A percentile compares a stretch with the other conserved stretches of the same genome.
These are phyloP conservation scores for Botrytis medusae DNA, from an alignment of 2,329 filamentous ascomycete genomes.

Conservation along the genomic window DNA sequence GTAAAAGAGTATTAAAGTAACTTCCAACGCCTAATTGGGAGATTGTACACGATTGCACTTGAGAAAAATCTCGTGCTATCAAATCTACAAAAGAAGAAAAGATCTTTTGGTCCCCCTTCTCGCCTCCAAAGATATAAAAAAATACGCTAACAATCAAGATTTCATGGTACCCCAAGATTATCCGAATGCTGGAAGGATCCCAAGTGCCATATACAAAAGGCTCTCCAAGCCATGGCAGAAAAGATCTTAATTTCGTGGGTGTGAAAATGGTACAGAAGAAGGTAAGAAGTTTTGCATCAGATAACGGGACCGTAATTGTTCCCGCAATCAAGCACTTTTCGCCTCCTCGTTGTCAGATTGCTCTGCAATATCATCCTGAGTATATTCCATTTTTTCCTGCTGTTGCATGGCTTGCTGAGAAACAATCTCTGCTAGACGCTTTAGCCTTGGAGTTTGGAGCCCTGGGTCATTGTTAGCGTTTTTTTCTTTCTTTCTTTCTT, in stretches of 20 bases:
- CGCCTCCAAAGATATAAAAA: slow-evolving; percentile 14
- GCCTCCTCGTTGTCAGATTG: slow-evolving; percentile 41
- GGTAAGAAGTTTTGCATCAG: slow-evolving; percentile 30
- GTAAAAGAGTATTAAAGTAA: slow-evolving; percentile 19
- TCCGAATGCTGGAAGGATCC: slow-evolving; percentile 19
- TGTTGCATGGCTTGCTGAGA: slow-evolving; percentile 95
- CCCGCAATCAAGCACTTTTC: slow-evolving; percentile 34
- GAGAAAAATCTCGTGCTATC: slow-evolving; percentile 6
- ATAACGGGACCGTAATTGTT: not conserved
- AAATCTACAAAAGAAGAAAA: slow-evolving; percentile 17
- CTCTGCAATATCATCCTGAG: slow-evolving; percentile 49
- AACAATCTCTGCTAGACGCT: slow-evolving; percentile 97
- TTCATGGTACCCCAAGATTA: slow-evolving; percentile 17
- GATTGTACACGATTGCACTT: slow-evolving; percentile 13
- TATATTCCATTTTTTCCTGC: slow-evolving; percentile 76
- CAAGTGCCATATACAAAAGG: slow-evolving; percentile 38
- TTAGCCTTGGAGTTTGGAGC: slow-evolving; percentile 93
- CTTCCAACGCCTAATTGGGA: slow-evolving; percentile 13
- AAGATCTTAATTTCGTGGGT: slow-evolving; percentile 28
- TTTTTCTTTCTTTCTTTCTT: slow-evolving; percentile 15
- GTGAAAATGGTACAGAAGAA: slow-evolving; percentile 40
- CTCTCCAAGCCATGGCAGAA: slow-evolving; percentile 30
- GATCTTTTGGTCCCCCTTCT: slow-evolving; percentile 3
- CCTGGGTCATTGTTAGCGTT: slow-evolving; percentile 52
- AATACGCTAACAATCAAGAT: slow-evolving; percentile 23